phyloP scores from a whole-genome alignment of 306 rosid species.

The Begonia fuchsioides region DNA sequence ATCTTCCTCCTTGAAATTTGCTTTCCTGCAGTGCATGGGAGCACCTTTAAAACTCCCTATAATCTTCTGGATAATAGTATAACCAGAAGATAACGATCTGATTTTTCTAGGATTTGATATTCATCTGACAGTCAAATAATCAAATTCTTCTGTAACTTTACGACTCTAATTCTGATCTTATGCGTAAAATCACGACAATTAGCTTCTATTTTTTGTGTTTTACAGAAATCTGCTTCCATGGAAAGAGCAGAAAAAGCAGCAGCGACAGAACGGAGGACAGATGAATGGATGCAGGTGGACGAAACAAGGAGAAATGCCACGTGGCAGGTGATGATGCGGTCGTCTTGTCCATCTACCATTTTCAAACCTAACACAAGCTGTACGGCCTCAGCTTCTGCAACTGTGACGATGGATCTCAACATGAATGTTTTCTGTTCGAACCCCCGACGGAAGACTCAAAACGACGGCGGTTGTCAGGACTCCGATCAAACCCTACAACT shows the following conservation, averaged over 20 bases:
- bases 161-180: no score
- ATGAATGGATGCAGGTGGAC: slow-evolving; percentile 63
- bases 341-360: slow-evolving; percentile 27
- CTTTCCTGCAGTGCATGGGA: no score
- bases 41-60: no score
- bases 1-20: slow-evolving; percentile 37
- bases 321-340: slow-evolving; percentile 57
- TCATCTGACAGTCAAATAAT: no score
- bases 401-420: background rate
- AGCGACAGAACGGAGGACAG: slow-evolving; percentile 32
- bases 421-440: background rate
- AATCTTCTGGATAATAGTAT: no score
- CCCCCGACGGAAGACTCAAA: no score
- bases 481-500: slow-evolving; percentile 6
- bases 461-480: background rate
- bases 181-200: no score
- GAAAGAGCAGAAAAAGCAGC: slow-evolving; percentile 30
- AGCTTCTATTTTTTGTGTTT: background rate
- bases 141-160: no score
- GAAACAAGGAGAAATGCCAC: slow-evolving; percentile 77
- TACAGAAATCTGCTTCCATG: slow-evolving; percentile 53
- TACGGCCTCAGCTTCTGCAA: background rate
- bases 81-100: no score
- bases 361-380: background rate
- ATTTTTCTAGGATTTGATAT: no score